Percentiles rank a stretch among this genome's conserved stretches.
Conservation (phyloP, 441 rosid genomes). For the Brassica hybrid region DNA sequence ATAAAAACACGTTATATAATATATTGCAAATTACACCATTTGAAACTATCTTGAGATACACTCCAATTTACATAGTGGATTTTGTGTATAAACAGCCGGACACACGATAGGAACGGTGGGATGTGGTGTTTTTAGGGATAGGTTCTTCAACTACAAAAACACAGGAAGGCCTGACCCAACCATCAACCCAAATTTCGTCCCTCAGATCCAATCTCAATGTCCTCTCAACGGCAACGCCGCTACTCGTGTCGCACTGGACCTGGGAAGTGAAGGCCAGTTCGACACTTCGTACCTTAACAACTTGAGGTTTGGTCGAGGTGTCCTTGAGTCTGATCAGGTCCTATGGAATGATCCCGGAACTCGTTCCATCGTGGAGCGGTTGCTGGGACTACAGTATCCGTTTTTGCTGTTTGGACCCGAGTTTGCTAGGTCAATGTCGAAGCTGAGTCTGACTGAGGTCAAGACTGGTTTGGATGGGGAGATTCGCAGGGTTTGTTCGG, state of each 20-base stretch:
- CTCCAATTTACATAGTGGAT: conserved; percentile 1
- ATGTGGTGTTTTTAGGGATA: conserved; percentile 51
- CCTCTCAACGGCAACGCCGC: conserved; percentile 35
- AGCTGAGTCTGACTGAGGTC: conserved; percentile 64
- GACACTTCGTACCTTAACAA: conserved; percentile 42
- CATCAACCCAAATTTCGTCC: conserved; percentile 43
- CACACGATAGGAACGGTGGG: conserved; percentile 70
- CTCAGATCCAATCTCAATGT: conserved; percentile 37
- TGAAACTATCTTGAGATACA: background rate
- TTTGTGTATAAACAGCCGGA: conserved; percentile 47
- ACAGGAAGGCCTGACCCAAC: conserved; percentile 55
- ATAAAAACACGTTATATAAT: background rate
- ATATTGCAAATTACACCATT: background rate
- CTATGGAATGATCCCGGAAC: conserved; percentile 30
- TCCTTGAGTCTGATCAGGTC: conserved; percentile 39
- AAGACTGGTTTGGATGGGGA: conserved; percentile 61
- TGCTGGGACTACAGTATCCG: conserved; percentile 36
- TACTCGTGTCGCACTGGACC: conserved; percentile 36
- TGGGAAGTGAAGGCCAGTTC: conserved; percentile 35
- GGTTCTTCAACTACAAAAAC: conserved; percentile 51
- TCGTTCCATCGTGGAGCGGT: conserved; percentile 22
- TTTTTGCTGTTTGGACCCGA: conserved; percentile 43
- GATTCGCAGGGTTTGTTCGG: conserved; percentile 58
- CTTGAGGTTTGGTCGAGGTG: conserved; percentile 36
- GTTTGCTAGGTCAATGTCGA: conserved; percentile 64